Evolutionary conservation across 225 moss, liverwort and hornwort species (phyloP), one percentile per base, ranked within the genome.

Genomic region (Asterella californica): DNA sequence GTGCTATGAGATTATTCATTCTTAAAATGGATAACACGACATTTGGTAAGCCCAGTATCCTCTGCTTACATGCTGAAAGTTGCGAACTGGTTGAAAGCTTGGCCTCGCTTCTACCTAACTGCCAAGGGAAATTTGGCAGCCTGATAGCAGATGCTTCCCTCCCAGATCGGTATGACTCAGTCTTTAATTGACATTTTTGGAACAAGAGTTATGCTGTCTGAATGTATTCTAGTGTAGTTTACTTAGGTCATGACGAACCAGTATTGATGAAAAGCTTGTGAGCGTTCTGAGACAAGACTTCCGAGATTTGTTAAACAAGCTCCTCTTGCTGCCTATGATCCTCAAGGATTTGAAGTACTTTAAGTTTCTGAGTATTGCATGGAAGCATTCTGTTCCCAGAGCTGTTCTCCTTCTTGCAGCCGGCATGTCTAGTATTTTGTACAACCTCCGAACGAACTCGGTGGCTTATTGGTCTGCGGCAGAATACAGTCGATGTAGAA

Each of bases 1-100:
- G 99, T 82, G 92, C 91, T 75, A 99, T 99, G 93, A 92, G 88
- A 79, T 71, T 99, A 77, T 72, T 88, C 81, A 89, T 99, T 38
- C 84, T 91, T 42, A 99, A 93, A 88, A 86, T 99, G 69, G 99
- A 99, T 24, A 92, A 86, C 86, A 89, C 89, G 8, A 84, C 90
- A 45, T 90, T 95, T 49, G 95, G 97, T 94, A 84, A 78, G 33
- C 32, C 38, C 36, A 34, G 21, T 38, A 22, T 75, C 62, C 12
- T 52, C 76, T 59, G 29, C n/a, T 53, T 45, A 77, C 48, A 42
- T 65, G 38, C 25, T 30, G 42, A 54, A 48, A 30, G 54, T 47
- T 71, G 70, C n/a, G 65, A 18, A 11, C 42, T 22, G 32, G 17
- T 21, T 57, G 21, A 24, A 57, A 57, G 17, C 2, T 24, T 22